Percentiles rank a stretch among this genome's conserved stretches.
phyloP scores from a whole-genome alignment of 1,284 basidiomycete species.

The Malassezia vespertilionis region DNA sequence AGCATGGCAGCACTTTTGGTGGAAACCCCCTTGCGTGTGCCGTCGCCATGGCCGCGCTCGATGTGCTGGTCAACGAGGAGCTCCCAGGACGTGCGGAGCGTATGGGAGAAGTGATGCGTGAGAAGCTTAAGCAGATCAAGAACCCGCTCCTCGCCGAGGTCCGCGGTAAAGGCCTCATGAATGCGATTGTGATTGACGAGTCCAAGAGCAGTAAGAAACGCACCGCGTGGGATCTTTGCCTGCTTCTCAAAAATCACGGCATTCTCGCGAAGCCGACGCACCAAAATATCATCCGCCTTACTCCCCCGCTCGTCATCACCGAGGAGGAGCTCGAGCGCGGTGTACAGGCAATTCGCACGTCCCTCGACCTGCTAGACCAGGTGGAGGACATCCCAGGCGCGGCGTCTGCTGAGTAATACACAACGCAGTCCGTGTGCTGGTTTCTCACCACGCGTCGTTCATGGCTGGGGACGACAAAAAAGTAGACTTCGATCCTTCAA shows the following conservation, averaged over 20 bases:
- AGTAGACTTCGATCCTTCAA: slow-evolving; percentile 35
- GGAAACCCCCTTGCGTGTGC: slow-evolving; percentile 92
- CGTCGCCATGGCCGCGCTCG: slow-evolving; percentile 78
- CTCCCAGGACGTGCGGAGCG: slow-evolving; percentile 65
- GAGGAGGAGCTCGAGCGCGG: slow-evolving; percentile 70
- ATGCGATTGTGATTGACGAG: slow-evolving; percentile 90
- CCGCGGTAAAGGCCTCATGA: slow-evolving; percentile 75
- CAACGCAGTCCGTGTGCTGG: too few species aligned
- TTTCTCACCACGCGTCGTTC: too few species aligned
- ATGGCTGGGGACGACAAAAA: not conserved
- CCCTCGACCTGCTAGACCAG: slow-evolving; percentile 66
- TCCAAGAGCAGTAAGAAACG: slow-evolving; percentile 61
- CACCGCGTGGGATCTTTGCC: slow-evolving; percentile 88
- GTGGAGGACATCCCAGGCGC: slow-evolving; percentile 40
- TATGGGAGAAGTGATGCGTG: slow-evolving; percentile 67
- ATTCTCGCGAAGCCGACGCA: slow-evolving; percentile 93
- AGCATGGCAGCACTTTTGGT: slow-evolving; percentile 74
- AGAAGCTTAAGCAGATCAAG: slow-evolving; percentile 35
- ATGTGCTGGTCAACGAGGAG: slow-evolving; percentile 75
- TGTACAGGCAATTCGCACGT: slow-evolving; percentile 65
- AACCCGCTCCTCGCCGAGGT: slow-evolving; percentile 60
- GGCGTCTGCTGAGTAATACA: not conserved
- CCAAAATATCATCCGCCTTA: slow-evolving; percentile 88
- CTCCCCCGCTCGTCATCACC: slow-evolving; percentile 82
- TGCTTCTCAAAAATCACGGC: slow-evolving; percentile 79